Evolutionary conservation across 148 eudicot species (phyloP).

Genomic region (Cornus controversa): DNA sequence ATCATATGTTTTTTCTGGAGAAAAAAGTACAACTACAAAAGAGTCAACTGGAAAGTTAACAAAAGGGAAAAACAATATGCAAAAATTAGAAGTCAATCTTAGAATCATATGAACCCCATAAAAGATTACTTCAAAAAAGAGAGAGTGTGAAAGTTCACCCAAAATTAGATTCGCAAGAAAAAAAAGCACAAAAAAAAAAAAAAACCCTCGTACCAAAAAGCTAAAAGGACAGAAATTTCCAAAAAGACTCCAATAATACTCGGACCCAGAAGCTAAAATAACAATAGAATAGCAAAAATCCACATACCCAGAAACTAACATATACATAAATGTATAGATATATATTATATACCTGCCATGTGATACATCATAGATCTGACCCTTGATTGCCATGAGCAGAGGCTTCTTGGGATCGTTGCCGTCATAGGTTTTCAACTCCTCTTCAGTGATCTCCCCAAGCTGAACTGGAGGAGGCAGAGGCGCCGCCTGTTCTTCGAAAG

Average conservation of each 20-base stretch:
- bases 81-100: background rate
- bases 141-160: background rate
- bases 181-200: background rate
- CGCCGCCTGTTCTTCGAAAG: constrained; percentile 39
- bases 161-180: background rate
- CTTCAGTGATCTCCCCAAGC: constrained; percentile 75
- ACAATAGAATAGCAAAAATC: background rate
- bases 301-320: background rate
- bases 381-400: constrained; percentile 91
- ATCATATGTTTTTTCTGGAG: background rate
- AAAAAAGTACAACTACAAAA: background rate
- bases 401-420: constrained; percentile 80
- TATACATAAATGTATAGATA: background rate
- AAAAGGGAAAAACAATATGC: background rate
- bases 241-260: too few relatives aligned
- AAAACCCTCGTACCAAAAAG: too few relatives aligned
- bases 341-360: constrained; percentile 69
- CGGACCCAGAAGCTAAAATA: background rate
- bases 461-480: constrained; percentile 92
- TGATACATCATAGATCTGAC: constrained; percentile 96
- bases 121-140: background rate
- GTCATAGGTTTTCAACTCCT: constrained; percentile 69
- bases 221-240: too few relatives aligned
- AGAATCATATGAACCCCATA: background rate
- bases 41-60: background rate